phyloP scores from a whole-genome alignment of 2,329 filamentous ascomycete genomes.

The Pyrenochaeta sp. region DNA sequence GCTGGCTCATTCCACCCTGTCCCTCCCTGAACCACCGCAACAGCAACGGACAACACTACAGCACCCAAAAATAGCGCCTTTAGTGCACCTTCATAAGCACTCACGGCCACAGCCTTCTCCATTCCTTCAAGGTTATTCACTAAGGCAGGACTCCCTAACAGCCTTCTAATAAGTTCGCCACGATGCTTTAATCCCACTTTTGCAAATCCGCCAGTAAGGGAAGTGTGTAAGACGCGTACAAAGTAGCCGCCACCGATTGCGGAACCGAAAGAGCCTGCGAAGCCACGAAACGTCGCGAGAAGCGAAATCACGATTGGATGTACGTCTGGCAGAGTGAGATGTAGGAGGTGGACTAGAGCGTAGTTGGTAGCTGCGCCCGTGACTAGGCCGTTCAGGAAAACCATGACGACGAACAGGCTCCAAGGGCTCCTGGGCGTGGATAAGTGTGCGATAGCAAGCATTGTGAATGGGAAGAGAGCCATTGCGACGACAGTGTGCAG shows the following conservation, averaged over 20 bases:
- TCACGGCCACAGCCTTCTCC: slow-evolving; percentile 61
- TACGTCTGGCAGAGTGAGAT: slow-evolving; percentile 70
- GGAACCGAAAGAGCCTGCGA: slow-evolving; percentile 81
- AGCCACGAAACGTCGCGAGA: slow-evolving; percentile 80
- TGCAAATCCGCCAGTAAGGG: slow-evolving; percentile 67
- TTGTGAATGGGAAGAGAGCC: slow-evolving; percentile 67
- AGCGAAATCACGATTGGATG: slow-evolving; percentile 81
- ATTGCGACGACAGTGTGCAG: slow-evolving; percentile 68
- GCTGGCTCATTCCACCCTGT: slow-evolving; percentile 63
- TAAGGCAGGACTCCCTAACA: slow-evolving; percentile 67
- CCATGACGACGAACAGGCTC: slow-evolving; percentile 64
- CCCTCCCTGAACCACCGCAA: slow-evolving; percentile 64
- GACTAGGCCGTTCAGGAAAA: slow-evolving; percentile 76
- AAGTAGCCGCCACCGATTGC: slow-evolving; percentile 82
- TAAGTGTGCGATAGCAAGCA: slow-evolving; percentile 65
- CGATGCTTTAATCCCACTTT: slow-evolving; percentile 50
- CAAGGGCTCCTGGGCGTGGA: slow-evolving; percentile 63
- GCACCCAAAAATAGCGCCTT: slow-evolving; percentile 63
- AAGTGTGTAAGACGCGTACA: slow-evolving; percentile 65
- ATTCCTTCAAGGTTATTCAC: slow-evolving; percentile 59
- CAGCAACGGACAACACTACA: slow-evolving; percentile 58
- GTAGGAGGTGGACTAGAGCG: slow-evolving; percentile 79
- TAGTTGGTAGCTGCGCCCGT: slow-evolving; percentile 82
- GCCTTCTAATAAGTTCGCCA: slow-evolving; percentile 60
- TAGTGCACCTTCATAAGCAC: slow-evolving; percentile 64